Base-by-base conservation (phyloP, 768 basidiomycete genomes). In the Hygrophorus pudorinus region DNA sequence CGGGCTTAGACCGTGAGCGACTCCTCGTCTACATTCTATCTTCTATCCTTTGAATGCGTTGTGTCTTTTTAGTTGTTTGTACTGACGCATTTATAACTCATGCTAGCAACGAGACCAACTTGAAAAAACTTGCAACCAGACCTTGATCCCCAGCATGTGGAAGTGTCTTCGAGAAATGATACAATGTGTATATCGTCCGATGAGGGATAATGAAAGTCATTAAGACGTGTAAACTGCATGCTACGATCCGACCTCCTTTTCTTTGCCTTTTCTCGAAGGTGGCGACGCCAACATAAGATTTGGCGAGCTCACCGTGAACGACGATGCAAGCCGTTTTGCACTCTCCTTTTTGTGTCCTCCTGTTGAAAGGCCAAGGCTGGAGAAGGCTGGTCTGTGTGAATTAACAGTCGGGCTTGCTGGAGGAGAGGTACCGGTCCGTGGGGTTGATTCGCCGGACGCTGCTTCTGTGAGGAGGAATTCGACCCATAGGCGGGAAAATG, bases 401-500 rank as follows among this genome's bases (percentile, higher is more conserved):
- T 32, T 42, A 27, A 42, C 33, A 11, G 53, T 56, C 14, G 69
- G 66, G 20, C 61, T 66, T 2, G 52, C 55, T 13, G 67, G 65
- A 16, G 64, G 54, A 4, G 65, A 70, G 7, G 53, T 55, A 36
- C 60, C 55, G 27, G 48, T 59, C 13, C 56, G 54, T n/a, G 58
- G 48, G 6, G 54, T 33, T 36, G n/a, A 12, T 43, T 67, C 64
- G 12, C 72, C 72, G 5, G 69, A 52, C 1, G 75, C 70, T 0
- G 92, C 83, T 66, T 99, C 94, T 17, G 91, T 94, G 50, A 99
- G 80, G 3, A 99, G 74, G 59, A 94, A 99, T 61, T 99, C 96
- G 38, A 99, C 94, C 83, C 92, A 99, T 9, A 97, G 75, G 38
- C 92, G 86, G 31, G 90, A 93, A 66, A 99, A 99, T 0, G 91